Evolutionary conservation across 1,284 basidiomycete genomes (phyloP), one percentile per base, ranked within the genome.

Genomic region (Gomphus bonarii): DNA sequence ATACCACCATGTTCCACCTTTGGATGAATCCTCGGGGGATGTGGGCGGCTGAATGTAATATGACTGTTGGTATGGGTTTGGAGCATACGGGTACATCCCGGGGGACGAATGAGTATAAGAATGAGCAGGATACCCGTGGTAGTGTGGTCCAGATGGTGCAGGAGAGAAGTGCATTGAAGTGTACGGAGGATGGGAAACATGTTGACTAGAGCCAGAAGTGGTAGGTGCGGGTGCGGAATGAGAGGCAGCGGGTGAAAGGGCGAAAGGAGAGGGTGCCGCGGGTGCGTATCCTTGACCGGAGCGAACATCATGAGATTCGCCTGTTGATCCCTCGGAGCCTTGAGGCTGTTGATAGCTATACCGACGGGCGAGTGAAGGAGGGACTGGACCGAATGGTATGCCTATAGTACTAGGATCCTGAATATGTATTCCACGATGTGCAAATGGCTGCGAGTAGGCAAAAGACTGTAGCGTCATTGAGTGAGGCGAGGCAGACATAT

Each of bases 1-100:
- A 61, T 80, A 82, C 74, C 76, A 84, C 81, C 79, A 82, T 9
- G 71, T 68, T n/a, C 75, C 75, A 20, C 43, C 57, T 35, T 59
- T 59, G 16, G 50, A 46, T 58, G 73, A 74, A 20, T 66, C 64
- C 16, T 72, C 72, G 73, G 73, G 2, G 64, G 61, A 10, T 68
- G 60, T 22, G 66, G 59, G 59, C 14, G 50, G 42, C 36, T 31
- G 61, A 10, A 66, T 52, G 60, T 68, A 75, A 51, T 68, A 70
- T 33, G 55, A 20, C 20, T 70, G 74, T 8, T 66, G 62, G 60
- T 73, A 75, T 3, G 72, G 70, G 14, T 73, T 61, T 3, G 68
- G 64, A 3, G 67, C 60, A 60, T 72, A 77, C 18, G 67, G 69
- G 11, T 74, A 77, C 31, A 72, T 63, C 0, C 69, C 36, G 6